phyloP scores from a whole-genome alignment of 768 basidiomycete genomes.

The Termitomyces sp. region DNA sequence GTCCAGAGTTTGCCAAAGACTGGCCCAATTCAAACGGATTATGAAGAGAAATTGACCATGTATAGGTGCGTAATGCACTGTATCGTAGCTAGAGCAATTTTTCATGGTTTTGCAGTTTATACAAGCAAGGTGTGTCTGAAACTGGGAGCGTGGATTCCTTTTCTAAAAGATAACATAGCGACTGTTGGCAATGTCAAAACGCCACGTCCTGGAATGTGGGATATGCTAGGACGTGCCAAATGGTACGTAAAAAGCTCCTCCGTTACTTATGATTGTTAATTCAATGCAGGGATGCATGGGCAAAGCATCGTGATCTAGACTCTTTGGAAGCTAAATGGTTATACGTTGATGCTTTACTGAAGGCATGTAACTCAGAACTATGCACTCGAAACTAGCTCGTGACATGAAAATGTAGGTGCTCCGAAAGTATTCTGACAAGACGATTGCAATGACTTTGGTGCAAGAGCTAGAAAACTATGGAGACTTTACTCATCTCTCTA shows the following conservation, averaged over 20 bases:
- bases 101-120: constrained; percentile 47
- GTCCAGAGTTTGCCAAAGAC: constrained; percentile 90
- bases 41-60: constrained; percentile 92
- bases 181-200: constrained; percentile 84
- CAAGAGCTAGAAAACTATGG: constrained; percentile 74
- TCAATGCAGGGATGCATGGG: constrained; percentile 82
- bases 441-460: constrained; percentile 66
- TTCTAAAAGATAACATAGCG: constrained; percentile 30
- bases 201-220: constrained; percentile 79
- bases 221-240: constrained; percentile 90
- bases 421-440: constrained; percentile 79
- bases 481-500: constrained; percentile 59
- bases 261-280: constrained; percentile 3
- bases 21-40: constrained; percentile 92
- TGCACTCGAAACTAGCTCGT: background rate
- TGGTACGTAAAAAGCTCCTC: constrained; percentile 48
- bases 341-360: constrained; percentile 84
- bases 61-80: constrained; percentile 56
- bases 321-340: constrained; percentile 78
- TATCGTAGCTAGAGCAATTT: background rate
- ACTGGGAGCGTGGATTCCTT: background rate
- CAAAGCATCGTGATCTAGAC: constrained; percentile 82
- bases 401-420: constrained; percentile 49
- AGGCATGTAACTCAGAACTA: constrained; percentile 38
- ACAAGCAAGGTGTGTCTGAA: constrained; percentile 74